Evolutionary conservation across 2,329 filamentous ascomycete genomes (phyloP).

Genomic region (Alternaria rosae): DNA sequence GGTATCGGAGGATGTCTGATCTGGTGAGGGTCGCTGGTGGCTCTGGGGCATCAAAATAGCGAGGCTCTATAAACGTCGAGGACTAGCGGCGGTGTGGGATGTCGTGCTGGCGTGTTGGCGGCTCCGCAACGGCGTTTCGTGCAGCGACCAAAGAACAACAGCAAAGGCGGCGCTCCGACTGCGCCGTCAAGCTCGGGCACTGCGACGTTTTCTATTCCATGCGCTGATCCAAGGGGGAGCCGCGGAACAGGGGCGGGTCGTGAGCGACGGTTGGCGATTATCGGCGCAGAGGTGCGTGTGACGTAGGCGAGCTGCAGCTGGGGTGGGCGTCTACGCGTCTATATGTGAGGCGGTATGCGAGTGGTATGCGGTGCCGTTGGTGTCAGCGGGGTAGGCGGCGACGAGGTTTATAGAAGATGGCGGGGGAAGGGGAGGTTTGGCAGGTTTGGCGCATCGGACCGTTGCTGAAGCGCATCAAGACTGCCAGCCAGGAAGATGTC

Average conservation of each 20-base stretch:
- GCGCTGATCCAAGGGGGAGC: not conserved
- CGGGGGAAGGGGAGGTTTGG: conserved; percentile 18
- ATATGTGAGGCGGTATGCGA: no score
- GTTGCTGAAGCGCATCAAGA: conserved; percentile 18
- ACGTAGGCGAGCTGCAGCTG: conserved; percentile 27
- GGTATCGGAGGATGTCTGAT: conserved; percentile 21
- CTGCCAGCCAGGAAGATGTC: conserved; percentile 32
- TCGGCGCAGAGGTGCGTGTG: conserved; percentile 21
- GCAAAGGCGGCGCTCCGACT: not conserved
- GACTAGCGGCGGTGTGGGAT: conserved; percentile 7
- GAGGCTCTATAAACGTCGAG: not conserved
- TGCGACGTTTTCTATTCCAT: conserved; percentile 1
- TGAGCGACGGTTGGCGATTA: not conserved
- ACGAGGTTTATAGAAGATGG: conserved; percentile 17
- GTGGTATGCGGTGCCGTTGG: conserved; percentile 5
- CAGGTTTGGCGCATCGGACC: conserved; percentile 18
- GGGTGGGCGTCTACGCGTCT: not conserved
- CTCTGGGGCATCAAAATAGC: conserved; percentile 39
- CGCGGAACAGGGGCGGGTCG: not conserved
- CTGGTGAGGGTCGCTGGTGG: conserved; percentile 27
- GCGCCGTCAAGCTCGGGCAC: not conserved
- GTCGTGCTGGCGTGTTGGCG: not conserved
- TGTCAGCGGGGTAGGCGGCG: conserved; percentile 18
- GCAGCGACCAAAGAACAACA: not conserved
- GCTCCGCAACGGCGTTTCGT: conserved; percentile 5